phyloP scores from a whole-genome alignment of 768 basidiomycete species.

The Leccinum disarticulatum region DNA sequence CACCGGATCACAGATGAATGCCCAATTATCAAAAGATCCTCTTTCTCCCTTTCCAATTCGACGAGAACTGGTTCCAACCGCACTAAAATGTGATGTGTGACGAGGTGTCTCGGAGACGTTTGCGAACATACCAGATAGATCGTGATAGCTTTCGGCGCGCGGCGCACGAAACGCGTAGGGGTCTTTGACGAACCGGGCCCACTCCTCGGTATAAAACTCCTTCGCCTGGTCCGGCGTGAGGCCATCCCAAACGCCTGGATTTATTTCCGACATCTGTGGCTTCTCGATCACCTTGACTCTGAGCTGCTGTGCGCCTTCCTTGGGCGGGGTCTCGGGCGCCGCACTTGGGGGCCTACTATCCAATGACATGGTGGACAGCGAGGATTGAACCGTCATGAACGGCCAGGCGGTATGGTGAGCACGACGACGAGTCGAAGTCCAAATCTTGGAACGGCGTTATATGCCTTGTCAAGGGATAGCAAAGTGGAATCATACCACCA shows the following conservation, averaged over 20 bases:
- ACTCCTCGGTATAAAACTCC: slow-evolving; percentile 90
- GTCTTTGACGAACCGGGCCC: slow-evolving; percentile 85
- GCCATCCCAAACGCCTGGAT: slow-evolving; percentile 97
- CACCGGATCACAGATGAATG: slow-evolving; percentile 98
- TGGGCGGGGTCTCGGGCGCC: background rate
- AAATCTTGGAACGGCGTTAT: slow-evolving; percentile 58
- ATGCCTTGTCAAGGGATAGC: background rate
- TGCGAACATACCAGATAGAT: slow-evolving; percentile 65
- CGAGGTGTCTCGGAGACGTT: background rate
- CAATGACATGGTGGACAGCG: slow-evolving; percentile 41
- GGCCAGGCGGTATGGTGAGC: slow-evolving; percentile 98
- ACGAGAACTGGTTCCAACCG: slow-evolving; percentile 91
- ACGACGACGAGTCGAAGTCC: slow-evolving; percentile 93
- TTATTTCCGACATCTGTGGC: slow-evolving; percentile 96
- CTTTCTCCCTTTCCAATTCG: slow-evolving; percentile 91
- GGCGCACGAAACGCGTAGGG: slow-evolving; percentile 92
- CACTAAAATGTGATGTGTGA: slow-evolving; percentile 45
- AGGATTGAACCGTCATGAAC: slow-evolving; percentile 50
- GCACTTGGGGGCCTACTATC: background rate
- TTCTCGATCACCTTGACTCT: slow-evolving; percentile 91
- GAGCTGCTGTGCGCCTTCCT: slow-evolving; percentile 24
- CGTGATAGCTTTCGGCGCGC: slow-evolving; percentile 96
- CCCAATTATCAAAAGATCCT: slow-evolving; percentile 94
- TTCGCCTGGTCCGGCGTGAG: slow-evolving; percentile 87
- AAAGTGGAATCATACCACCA: slow-evolving; percentile 52